These are phyloP conservation scores for Aspergillus sp. DNA, from an alignment of 2,329 filamentous ascomycete genomes.

Conservation along the genomic window DNA sequence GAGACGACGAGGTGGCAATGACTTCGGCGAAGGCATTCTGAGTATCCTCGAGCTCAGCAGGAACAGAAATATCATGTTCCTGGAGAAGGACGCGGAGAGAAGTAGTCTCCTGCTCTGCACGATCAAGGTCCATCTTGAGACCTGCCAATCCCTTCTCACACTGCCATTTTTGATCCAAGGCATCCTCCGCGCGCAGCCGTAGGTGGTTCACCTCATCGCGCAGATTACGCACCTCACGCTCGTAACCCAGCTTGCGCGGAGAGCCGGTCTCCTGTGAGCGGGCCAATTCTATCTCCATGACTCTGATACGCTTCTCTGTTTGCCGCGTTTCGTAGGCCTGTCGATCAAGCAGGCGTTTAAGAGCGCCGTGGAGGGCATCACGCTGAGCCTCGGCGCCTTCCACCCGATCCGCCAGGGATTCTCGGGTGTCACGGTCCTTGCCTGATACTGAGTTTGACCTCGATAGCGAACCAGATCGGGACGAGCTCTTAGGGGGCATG, in stretches of 20 bases:
- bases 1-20: slow-evolving; percentile 66
- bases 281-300: slow-evolving; percentile 76
- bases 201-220: slow-evolving; percentile 82
- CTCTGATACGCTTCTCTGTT: slow-evolving; percentile 75
- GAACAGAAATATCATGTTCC: slow-evolving; percentile 78
- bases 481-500: slow-evolving; percentile 45
- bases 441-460: slow-evolving; percentile 56
- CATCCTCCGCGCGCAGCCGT: slow-evolving; percentile 85
- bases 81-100: slow-evolving; percentile 76
- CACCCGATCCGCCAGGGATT: slow-evolving; percentile 72
- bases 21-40: slow-evolving; percentile 43
- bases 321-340: slow-evolving; percentile 83
- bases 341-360: slow-evolving; percentile 81
- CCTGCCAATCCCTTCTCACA: slow-evolving; percentile 87
- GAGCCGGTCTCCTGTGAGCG: slow-evolving; percentile 64
- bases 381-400: slow-evolving; percentile 94
- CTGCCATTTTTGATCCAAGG: slow-evolving; percentile 92
- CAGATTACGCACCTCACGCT: slow-evolving; percentile 76
- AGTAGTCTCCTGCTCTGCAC: slow-evolving; percentile 87
- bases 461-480: slow-evolving; percentile 53
- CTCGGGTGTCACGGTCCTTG: slow-evolving; percentile 62
- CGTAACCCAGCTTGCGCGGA: slow-evolving; percentile 75
- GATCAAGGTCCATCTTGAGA: slow-evolving; percentile 94
- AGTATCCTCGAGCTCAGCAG: slow-evolving; percentile 56
- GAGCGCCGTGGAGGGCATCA: slow-evolving; percentile 83